Evolutionary conservation across 2,329 filamentous ascomycete genomes (phyloP), one percentile per base, ranked within the genome.

Genomic region (Ceratocystis destructans): DNA sequence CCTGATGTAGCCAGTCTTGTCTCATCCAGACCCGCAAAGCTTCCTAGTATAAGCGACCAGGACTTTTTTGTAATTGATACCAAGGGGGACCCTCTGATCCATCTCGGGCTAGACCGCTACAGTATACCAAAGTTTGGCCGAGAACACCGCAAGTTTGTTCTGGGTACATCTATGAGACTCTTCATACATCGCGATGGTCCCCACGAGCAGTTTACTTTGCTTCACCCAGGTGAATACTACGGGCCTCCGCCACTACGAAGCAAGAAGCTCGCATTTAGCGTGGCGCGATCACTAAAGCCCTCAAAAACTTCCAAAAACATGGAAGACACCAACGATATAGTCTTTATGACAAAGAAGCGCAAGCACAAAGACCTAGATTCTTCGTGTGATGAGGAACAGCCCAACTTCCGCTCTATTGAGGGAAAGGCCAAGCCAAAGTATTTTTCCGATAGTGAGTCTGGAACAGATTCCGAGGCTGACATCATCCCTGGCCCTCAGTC

Each of bases 81-180:
- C 53, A 85, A 84, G 71, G 92, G 93, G 0, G 93, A 97, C 71
- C 78, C 81, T 3, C 81, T 90, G 61, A 90, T 94, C 70, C 74
- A 87, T 57, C 96, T 92, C 73, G 82, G 83, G 33, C 80, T 88
- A 48, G 85, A 96, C 73, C 83, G 83, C 45, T 88, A 88, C 69
- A 82, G 81, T 65, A 76, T 95, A 10, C 90, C 91, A 0, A 71
- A 76, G 1, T 96, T 95, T 72, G 80, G 81, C 68, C 85, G 90
- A 5, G 77, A 78, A 68, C 89, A 90, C 15, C 78, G 79, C 66
- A 90, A 90, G 1, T 80, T 79, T 67, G 78, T 96, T 0, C 74
- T 97, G 12, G 93, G 92, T 0, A 77, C 87, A 0, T 73, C 78
- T 1, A 76, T 77, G 1, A 78, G 80, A 57, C 78, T 87, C 66